Evolutionary conservation across 345 rosid species (phyloP).

Genomic region (Corchorus olitorius): DNA sequence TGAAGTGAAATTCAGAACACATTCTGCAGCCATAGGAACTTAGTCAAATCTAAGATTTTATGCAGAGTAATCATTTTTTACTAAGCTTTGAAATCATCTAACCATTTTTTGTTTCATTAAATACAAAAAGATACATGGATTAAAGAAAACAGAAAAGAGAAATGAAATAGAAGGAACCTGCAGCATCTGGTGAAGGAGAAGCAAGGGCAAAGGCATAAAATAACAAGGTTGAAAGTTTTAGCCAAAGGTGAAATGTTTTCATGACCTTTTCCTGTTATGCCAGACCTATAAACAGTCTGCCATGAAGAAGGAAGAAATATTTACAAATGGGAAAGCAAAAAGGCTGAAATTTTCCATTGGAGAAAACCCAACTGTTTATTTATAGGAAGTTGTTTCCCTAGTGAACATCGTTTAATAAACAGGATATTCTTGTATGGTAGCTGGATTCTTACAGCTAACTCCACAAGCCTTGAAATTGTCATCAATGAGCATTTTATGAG

Average conservation of each 20-base stretch:
- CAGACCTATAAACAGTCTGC: not conserved
- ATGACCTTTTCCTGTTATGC: not conserved
- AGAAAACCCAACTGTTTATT: not conserved
- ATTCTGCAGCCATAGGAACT: slow-evolving; percentile 27
- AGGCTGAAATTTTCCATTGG: slow-evolving; percentile 6
- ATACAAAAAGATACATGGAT: not conserved
- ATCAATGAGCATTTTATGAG: not conserved
- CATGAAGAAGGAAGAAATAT: not conserved
- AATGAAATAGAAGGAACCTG: slow-evolving; percentile 24
- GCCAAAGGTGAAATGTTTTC: not conserved
- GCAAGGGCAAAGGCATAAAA: slow-evolving; percentile 4
- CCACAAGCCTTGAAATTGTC: not conserved
- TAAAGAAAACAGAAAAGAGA: not conserved
- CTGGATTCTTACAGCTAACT: slow-evolving; percentile 27
- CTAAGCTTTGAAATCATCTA: no score
- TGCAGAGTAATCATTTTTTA: not conserved
- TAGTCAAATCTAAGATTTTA: not conserved
- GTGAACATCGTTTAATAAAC: slow-evolving; percentile 5
- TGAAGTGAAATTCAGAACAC: slow-evolving; percentile 32
- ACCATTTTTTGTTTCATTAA: no score
- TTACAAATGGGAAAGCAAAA: not conserved
- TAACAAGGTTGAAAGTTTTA: not conserved
- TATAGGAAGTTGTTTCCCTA: not conserved
- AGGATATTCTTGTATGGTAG: slow-evolving; percentile 25
- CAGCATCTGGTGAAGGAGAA: slow-evolving; percentile 23